These are phyloP conservation scores for Phallus indusiatus DNA, from an alignment of 768 basidiomycete genomes.

Conservation along the genomic window DNA sequence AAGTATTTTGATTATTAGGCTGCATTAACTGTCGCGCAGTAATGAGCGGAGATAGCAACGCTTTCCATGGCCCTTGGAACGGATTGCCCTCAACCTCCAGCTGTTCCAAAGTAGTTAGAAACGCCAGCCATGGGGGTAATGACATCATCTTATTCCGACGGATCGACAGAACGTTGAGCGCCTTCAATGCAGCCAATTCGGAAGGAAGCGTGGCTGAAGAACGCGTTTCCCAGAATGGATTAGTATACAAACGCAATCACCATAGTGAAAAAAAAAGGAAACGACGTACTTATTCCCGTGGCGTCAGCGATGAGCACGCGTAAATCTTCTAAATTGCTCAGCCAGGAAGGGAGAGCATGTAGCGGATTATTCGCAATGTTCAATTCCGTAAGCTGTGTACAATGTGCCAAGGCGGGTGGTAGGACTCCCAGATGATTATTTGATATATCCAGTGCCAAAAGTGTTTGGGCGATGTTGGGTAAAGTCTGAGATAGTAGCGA, in stretches of 20 bases:
- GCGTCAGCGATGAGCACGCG: slow-evolving; percentile 89
- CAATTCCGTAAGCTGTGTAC: slow-evolving; percentile 80
- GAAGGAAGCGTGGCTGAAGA: slow-evolving; percentile 50
- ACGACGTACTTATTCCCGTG: slow-evolving; percentile 53
- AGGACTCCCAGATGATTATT: slow-evolving; percentile 77
- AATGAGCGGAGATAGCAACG: slow-evolving; percentile 78
- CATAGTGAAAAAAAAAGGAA: not conserved
- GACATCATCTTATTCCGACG: slow-evolving; percentile 81
- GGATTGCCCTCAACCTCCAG: slow-evolving; percentile 93
- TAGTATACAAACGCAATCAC: not conserved
- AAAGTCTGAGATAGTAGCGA: slow-evolving; percentile 60
- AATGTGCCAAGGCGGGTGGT: slow-evolving; percentile 74
- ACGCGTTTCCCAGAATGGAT: not conserved
- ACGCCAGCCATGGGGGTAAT: slow-evolving; percentile 91
- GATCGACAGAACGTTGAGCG: slow-evolving; percentile 82
- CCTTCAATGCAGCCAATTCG: slow-evolving; percentile 60
- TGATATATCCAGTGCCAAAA: slow-evolving; percentile 91
- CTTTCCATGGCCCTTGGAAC: slow-evolving; percentile 89
- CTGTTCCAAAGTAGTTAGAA: slow-evolving; percentile 75
- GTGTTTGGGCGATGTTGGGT: slow-evolving; percentile 62
- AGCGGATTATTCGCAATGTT: slow-evolving; percentile 90
- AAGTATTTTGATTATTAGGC: slow-evolving; percentile 1
- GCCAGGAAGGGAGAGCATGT: slow-evolving; percentile 83
- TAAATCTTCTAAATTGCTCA: slow-evolving; percentile 58
- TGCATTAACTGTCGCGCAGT: slow-evolving; percentile 17